Conservation (phyloP, 2,329 filamentous ascomycete species). For the Phialocephala subalpina region DNA sequence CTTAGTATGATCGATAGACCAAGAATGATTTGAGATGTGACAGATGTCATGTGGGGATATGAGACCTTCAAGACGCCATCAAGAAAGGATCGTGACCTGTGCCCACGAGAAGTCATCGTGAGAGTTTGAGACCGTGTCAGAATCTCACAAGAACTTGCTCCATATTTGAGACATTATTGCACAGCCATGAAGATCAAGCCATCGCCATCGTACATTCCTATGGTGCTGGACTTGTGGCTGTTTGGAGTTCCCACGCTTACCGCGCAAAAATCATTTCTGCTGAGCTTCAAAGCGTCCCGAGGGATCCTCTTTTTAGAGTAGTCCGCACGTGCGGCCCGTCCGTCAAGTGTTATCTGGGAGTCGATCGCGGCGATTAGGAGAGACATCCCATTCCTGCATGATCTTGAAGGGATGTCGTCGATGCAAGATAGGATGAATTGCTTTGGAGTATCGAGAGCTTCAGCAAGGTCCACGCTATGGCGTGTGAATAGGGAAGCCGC, state of each 20-base stretch:
- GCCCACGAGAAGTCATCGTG: background rate
- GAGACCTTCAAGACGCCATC: slow-evolving; percentile 20
- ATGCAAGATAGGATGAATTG: slow-evolving; percentile 20
- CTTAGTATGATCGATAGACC: slow-evolving; percentile 7
- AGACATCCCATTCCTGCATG: background rate
- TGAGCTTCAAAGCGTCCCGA: slow-evolving; percentile 16
- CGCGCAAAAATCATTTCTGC: slow-evolving; percentile 8
- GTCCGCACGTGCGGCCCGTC: slow-evolving; percentile 21
- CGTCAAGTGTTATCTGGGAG: background rate
- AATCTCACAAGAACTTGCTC: background rate
- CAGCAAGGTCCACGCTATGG: slow-evolving; percentile 12
- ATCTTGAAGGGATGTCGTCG: background rate
- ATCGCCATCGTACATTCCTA: slow-evolving; percentile 2
- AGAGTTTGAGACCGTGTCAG: slow-evolving; percentile 6
- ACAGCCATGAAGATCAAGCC: background rate
- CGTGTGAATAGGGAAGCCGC: background rate
- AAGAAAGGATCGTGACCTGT: slow-evolving; percentile 1
- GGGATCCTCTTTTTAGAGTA: slow-evolving; percentile 25
- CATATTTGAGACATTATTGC: background rate
- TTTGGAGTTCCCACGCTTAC: slow-evolving; percentile 4
- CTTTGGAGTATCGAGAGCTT: slow-evolving; percentile 11
- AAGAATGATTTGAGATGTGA: slow-evolving; percentile 19
- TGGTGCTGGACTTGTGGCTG: background rate
- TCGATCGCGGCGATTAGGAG: slow-evolving; percentile 10
- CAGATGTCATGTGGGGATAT: slow-evolving; percentile 13